A percentile compares a stretch with the other conserved stretches of the same genome.
These are phyloP conservation scores for Lathyrus sativus DNA, from an alignment of 306 rosid species.

Conservation along the genomic window DNA sequence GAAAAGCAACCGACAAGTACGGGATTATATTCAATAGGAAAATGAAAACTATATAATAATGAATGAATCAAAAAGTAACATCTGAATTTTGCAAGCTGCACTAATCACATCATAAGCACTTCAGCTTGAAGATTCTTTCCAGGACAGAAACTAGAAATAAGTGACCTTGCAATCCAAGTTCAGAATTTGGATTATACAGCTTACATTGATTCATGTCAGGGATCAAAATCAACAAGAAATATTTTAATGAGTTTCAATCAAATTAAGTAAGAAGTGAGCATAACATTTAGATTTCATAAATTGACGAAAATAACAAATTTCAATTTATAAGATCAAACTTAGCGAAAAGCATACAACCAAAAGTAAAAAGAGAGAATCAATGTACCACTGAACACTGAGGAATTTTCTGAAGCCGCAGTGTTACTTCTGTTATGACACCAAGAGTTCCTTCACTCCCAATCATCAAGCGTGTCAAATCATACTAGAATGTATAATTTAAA, in stretches of 20 bases:
- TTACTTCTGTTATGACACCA: slow-evolving; percentile 88
- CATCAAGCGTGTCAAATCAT: slow-evolving; percentile 89
- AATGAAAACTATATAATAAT: slow-evolving; percentile 8
- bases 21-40: not conserved
- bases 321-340: too few relatives aligned
- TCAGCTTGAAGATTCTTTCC: not conserved
- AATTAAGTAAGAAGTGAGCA: too few relatives aligned
- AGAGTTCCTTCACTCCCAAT: slow-evolving; percentile 99
- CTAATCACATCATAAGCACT: slow-evolving; percentile 12
- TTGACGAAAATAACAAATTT: too few relatives aligned
- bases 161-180: slow-evolving; percentile 24
- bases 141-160: slow-evolving; percentile 32
- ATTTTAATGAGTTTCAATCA: too few relatives aligned
- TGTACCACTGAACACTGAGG: too few relatives aligned
- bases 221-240: too few relatives aligned
- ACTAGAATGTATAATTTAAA: slow-evolving; percentile 45
- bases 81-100: slow-evolving; percentile 29
- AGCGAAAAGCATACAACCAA: too few relatives aligned
- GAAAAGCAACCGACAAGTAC: slow-evolving; percentile 10
- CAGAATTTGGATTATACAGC: slow-evolving; percentile 14
- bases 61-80: slow-evolving; percentile 19
- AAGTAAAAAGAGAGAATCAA: too few relatives aligned
- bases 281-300: too few relatives aligned
- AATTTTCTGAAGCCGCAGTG: too few relatives aligned
- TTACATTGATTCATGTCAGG: slow-evolving; percentile 23